These are phyloP conservation scores for Epichloe elymi DNA, from an alignment of 2,329 filamentous ascomycete genomes.

Conservation along the genomic window DNA sequence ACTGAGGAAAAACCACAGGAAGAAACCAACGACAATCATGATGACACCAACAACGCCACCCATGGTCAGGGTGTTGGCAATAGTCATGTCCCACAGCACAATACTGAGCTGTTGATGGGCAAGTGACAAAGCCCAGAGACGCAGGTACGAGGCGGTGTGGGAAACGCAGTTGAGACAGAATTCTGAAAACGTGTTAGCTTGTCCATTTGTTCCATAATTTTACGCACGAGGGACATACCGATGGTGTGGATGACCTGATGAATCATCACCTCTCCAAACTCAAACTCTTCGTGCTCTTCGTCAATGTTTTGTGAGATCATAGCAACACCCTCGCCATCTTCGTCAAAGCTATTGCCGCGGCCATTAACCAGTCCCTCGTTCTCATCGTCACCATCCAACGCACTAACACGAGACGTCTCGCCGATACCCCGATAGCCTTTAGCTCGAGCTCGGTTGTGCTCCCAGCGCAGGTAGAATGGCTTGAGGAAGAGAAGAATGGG, in stretches of 20 bases:
- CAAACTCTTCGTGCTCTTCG: constrained; percentile 89
- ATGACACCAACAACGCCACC: constrained; percentile 59
- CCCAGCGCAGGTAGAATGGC: constrained; percentile 85
- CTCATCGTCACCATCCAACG: constrained; percentile 78
- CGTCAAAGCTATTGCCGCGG: constrained; percentile 43
- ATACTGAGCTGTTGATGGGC: constrained; percentile 96
- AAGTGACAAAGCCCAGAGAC: constrained; percentile 93
- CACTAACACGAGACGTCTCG: constrained; percentile 76
- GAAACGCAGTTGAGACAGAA: constrained; percentile 99
- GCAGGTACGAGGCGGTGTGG: constrained; percentile 95
- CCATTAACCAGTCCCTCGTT: constrained; percentile 38
- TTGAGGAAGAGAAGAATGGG: constrained; percentile 88
- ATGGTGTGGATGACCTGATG: constrained; percentile 99
- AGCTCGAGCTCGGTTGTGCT: constrained; percentile 80
- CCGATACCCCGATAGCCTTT: constrained; percentile 88
- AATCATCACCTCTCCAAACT: constrained; percentile 96
- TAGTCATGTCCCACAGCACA: constrained; percentile 93
- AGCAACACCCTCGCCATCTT: constrained; percentile 69
- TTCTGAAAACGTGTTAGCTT: constrained; percentile 41
- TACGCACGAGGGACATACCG: constrained; percentile 41
- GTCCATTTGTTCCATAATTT: background rate
- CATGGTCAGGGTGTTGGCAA: constrained; percentile 60
- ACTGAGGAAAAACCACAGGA: constrained; percentile 79
- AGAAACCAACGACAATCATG: constrained; percentile 71
- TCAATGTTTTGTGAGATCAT: constrained; percentile 81